A percentile compares a stretch with the other conserved stretches of the same genome.
Conservation (phyloP, 2,329 filamentous ascomycete species). For the Setomelanomma holmii region DNA sequence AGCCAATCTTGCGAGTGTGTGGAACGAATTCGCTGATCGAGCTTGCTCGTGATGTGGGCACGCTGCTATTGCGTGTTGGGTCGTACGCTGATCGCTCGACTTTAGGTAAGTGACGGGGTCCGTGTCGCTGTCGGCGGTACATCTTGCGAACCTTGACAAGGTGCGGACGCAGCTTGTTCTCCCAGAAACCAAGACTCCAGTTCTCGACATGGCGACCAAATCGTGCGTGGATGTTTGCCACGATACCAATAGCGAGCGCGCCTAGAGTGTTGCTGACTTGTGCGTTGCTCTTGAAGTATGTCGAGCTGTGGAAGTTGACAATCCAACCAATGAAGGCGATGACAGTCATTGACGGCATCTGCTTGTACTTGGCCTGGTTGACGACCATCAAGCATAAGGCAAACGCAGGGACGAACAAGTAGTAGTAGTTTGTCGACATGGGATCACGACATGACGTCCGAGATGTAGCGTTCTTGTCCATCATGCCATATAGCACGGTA, state of each 20-base stretch:
- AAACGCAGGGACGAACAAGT: conserved; percentile 77
- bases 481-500: conserved; percentile 57
- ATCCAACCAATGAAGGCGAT: conserved; percentile 78
- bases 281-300: conserved; percentile 71
- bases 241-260: conserved; percentile 75
- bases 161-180: conserved; percentile 55
- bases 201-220: conserved; percentile 67
- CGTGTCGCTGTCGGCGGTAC: conserved; percentile 29
- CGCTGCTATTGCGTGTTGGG: conserved; percentile 22
- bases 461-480: conserved; percentile 56
- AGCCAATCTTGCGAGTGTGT: conserved; percentile 58
- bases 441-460: conserved; percentile 53
- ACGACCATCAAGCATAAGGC: conserved; percentile 76
- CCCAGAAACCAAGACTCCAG: conserved; percentile 62
- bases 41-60: conserved; percentile 26
- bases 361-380: conserved; percentile 82
- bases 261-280: conserved; percentile 81
- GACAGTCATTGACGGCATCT: conserved; percentile 76
- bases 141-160: conserved; percentile 37
- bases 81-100: conserved; percentile 29
- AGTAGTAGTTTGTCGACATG: conserved; percentile 63
- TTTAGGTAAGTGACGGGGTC: conserved; percentile 18
- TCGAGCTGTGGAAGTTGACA: conserved; percentile 75
- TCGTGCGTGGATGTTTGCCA: conserved; percentile 80
- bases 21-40: conserved; percentile 38